Base-by-base conservation (phyloP, 257 asterid species). In the Fraxinus americana region DNA sequence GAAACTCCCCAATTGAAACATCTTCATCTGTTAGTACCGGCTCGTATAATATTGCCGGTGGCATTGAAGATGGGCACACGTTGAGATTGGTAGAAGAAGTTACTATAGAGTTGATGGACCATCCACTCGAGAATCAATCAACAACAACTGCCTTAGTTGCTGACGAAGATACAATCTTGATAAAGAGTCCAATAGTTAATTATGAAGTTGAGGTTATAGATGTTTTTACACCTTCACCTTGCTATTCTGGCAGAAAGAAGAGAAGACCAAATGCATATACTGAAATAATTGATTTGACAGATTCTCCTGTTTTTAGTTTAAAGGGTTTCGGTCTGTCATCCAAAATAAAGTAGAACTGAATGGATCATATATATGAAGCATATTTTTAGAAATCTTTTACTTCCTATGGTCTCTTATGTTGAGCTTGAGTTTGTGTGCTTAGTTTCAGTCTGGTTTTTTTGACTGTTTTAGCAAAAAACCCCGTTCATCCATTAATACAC, bases 201-300 rank as follows among this genome's bases (percentile, higher is more conserved):
- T 21, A 39, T 34, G 86, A 83, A 78, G 88, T 83, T 70, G 99
- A 88, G 92, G 82, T 93, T 77, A 93, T 95, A 61, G 98, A 92
- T 70, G 32, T 92, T 65, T 81, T 79, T 30, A 89, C 97, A 45
- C 98, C 97, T 70, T 89, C 98, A 5, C 97, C 95, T 67, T 80
- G 90, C 85, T 70, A 66, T 45, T 72, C 82, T 8, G 83, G 85
- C 59, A 77, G 81, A 80, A 89, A 89, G 89, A 94, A 79, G 86
- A 91, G 92, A 77, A 82, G 85, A 75, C 72, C 86, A 1, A 75
- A 52, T 82, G 11, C 59, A 57, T 75, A 71, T 76, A 89, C 91
- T 69, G 97, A 90, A 82, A 83, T 93, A 82, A 92, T 95, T n/a
- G 98, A 95, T 88, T 81, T 95, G 89, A 91, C 99, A 45, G 86